Evolutionary conservation across 441 rosid species (phyloP).

Genomic region (Dalechampia spathulata): DNA sequence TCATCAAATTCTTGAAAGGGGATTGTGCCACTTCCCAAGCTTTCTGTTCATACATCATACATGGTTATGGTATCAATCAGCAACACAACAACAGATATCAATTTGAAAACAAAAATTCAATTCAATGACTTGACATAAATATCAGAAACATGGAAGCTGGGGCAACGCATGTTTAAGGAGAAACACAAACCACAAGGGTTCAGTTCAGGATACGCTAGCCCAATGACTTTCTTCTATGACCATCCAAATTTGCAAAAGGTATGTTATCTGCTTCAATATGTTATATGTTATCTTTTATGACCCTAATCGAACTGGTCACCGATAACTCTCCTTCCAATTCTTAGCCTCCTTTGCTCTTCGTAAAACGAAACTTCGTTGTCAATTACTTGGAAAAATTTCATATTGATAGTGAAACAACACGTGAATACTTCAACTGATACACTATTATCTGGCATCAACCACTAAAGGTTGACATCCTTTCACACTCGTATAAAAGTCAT

Average conservation of each 20-base stretch:
- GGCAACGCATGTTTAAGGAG: not conserved
- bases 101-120: not conserved
- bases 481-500: no score
- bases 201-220: no score
- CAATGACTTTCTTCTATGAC: not conserved
- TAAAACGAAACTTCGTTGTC: no score
- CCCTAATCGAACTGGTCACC: not conserved
- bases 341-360: not conserved
- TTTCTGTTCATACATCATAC: conserved; percentile 47
- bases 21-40: conserved; percentile 99
- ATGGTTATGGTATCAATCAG: not conserved
- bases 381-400: no score
- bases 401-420: no score
- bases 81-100: not conserved
- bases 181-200: not conserved
- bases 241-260: not conserved
- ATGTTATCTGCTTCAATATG: not conserved
- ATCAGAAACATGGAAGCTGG: not conserved
- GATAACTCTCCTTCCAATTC: not conserved
- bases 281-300: not conserved
- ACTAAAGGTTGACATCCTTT: no score
- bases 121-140: not conserved
- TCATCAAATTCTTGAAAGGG: conserved; percentile 90
- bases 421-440: no score
- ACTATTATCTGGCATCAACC: no score